phyloP scores from a whole-genome alignment of 1,284 basidiomycete species.

The Apiotrichum mycotoxinovorans region DNA sequence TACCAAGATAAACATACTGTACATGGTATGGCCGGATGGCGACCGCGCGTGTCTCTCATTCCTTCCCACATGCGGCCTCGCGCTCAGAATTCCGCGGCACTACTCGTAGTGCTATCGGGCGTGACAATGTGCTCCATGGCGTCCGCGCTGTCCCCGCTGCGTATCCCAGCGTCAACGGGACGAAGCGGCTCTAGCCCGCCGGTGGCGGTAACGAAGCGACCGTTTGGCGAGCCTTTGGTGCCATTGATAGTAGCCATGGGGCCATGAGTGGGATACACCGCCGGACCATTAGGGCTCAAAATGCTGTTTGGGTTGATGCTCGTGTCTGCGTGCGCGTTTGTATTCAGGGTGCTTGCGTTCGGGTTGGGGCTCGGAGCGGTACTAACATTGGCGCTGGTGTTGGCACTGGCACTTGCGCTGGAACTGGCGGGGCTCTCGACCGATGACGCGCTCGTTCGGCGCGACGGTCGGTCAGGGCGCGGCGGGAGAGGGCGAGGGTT shows the following conservation, averaged over 20 bases:
- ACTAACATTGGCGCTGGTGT: too few species aligned
- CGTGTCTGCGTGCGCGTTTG: too few species aligned
- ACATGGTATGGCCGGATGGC: too few species aligned
- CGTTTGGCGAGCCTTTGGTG: not conserved
- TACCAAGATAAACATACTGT: too few species aligned
- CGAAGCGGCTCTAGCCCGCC: not conserved
- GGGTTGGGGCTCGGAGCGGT: not conserved
- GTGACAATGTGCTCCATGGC: constrained; percentile 2
- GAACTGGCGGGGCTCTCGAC: too few species aligned
- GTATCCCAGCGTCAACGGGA: not conserved
- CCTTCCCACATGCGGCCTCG: too few species aligned
- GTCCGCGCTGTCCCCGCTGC: not conserved
- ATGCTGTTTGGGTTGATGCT: too few species aligned
- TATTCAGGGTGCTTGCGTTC: too few species aligned
- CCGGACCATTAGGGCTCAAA: not conserved
- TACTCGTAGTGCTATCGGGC: not conserved
- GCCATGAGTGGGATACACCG: not conserved
- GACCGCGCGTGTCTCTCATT: too few species aligned
- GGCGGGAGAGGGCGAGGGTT: not conserved
- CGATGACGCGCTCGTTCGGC: too few species aligned
- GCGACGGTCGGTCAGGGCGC: too few species aligned
- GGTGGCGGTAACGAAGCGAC: not conserved
- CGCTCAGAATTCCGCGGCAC: not conserved
- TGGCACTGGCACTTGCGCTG: too few species aligned
- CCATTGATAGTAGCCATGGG: not conserved